Evolutionary conservation across 192 early-diverging fungal species (phyloP), one percentile per base, ranked within the genome.

Genomic region (Paraglomus occultum): DNA sequence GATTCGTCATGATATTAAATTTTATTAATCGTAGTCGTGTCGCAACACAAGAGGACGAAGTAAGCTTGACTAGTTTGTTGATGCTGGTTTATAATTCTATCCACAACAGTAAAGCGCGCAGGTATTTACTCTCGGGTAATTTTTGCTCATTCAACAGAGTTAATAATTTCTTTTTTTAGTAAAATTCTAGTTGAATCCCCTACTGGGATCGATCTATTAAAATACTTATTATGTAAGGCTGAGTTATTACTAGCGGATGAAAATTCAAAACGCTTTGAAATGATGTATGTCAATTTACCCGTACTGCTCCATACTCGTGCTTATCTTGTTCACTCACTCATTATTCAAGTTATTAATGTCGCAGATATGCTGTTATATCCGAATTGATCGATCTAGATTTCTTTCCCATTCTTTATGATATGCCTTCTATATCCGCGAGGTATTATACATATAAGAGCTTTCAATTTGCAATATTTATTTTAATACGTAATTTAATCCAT

Each of bases 341-440:
- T 14, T 14, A 6, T 44, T 57, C 43, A 31, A 38, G 6, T 51
- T 17, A 17, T 31, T 31, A 31, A 31, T 31, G 14, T 20, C 31
- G 43, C 45, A 68, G 66, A 43, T 68, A 68, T 54, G 42, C 51
- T 5, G 5, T 68, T 18, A 20, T 68, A 22, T 53, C 66, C 8
- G 38, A 53, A 55, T 44, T 68, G 46, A 68, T 68, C 18, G 66
- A 68, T n/a, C 45, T 55, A 1, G 42, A 54, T 55, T 18, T 68
- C 23, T 68, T 55, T 15, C 52, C 66, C 7, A 1, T 14, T 45
- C 18, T 68, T 18, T 68, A 39, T 14, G 43, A 68, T 20, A 17
- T 68, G 52, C 18, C 42, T 46, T 50, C 8, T 0, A 64, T 20
- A 46, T 42, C 66, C 42, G 17, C 18, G n/a, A 20, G 43, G 66